Conservation (phyloP, 2,329 filamentous ascomycete species). For the Pseudocercospora fijiensis region DNA sequence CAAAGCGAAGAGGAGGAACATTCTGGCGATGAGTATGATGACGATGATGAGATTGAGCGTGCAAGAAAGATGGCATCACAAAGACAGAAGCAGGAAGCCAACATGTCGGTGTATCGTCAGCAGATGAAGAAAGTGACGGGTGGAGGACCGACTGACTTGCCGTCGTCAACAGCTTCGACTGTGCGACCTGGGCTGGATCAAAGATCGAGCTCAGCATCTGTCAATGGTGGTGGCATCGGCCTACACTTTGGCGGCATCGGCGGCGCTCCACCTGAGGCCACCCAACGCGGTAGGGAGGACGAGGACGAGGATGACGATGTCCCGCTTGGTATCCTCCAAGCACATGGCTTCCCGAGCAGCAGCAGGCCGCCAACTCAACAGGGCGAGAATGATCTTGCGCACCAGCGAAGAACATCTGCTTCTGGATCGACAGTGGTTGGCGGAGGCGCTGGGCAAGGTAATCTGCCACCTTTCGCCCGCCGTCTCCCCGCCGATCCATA, state of each 20-base stretch:
- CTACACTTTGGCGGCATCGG: slow-evolving; percentile 37
- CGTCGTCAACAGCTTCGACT: slow-evolving; percentile 39
- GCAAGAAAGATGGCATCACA: slow-evolving; percentile 71
- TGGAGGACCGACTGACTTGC: slow-evolving; percentile 56
- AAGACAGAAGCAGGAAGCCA: slow-evolving; percentile 82
- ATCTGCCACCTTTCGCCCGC: slow-evolving; percentile 77
- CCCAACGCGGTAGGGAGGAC: slow-evolving; percentile 32
- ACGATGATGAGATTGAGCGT: slow-evolving; percentile 77
- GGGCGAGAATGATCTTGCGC: slow-evolving; percentile 53
- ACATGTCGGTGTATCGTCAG: slow-evolving; percentile 84
- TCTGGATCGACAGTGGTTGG: slow-evolving; percentile 55
- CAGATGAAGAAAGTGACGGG: slow-evolving; percentile 97
- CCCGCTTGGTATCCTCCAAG: slow-evolving; percentile 79
- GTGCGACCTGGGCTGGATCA: slow-evolving; percentile 57
- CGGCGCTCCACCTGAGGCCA: slow-evolving; percentile 31
- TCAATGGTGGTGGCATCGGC: slow-evolving; percentile 12
- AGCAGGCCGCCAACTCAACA: slow-evolving; percentile 71
- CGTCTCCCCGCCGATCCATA: slow-evolving; percentile 84
- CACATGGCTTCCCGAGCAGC: slow-evolving; percentile 82
- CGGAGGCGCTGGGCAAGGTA: slow-evolving; percentile 46
- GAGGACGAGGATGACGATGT: slow-evolving; percentile 85
- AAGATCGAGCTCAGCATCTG: slow-evolving; percentile 43
- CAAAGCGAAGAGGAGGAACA: slow-evolving; percentile 48
- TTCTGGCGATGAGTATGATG: slow-evolving; percentile 61
- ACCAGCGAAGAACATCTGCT: slow-evolving; percentile 50